Evolutionary conservation across 495 filamentous ascomycete species (phyloP).

Genomic region (Hyaloscypha variabilis): DNA sequence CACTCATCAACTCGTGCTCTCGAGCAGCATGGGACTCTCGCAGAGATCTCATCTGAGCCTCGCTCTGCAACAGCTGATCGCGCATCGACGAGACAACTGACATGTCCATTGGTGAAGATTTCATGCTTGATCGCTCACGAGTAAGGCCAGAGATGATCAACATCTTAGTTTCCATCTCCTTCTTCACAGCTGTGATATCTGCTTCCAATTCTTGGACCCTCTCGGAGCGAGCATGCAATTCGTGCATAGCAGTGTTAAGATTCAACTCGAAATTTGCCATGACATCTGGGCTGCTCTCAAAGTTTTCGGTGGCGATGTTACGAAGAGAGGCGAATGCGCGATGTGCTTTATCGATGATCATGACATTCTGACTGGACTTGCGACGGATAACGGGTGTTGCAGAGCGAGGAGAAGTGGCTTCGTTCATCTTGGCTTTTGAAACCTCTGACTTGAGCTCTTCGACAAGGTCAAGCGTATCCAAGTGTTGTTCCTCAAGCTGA

Average conservation of each 20-base stretch:
- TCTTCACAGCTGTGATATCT: slow-evolving; percentile 81
- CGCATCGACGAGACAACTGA: slow-evolving; percentile 85
- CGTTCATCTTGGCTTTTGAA: slow-evolving; percentile 69
- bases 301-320: slow-evolving; percentile 83
- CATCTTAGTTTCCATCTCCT: slow-evolving; percentile 95
- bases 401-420: slow-evolving; percentile 64
- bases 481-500: slow-evolving; percentile 78
- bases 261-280: slow-evolving; percentile 94
- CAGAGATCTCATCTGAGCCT: slow-evolving; percentile 75
- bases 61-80: slow-evolving; percentile 83
- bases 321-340: slow-evolving; percentile 88
- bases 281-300: slow-evolving; percentile 77
- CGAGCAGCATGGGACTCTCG: slow-evolving; percentile 70
- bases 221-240: slow-evolving; percentile 84
- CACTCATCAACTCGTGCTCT: slow-evolving; percentile 70
- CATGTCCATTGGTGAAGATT: slow-evolving; percentile 88
- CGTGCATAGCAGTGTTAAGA: slow-evolving; percentile 89
- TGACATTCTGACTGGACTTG: slow-evolving; percentile 90
- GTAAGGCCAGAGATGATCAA: slow-evolving; percentile 93
- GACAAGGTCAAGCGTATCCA: slow-evolving; percentile 78
- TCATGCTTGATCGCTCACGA: slow-evolving; percentile 86
- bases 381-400: slow-evolving; percentile 78
- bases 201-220: slow-evolving; percentile 86
- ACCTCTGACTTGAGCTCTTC: slow-evolving; percentile 88
- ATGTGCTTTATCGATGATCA: slow-evolving; percentile 88